phyloP scores from a whole-genome alignment of 805 yeast species.

The Cyberlindnera xishuangbannaensis region DNA sequence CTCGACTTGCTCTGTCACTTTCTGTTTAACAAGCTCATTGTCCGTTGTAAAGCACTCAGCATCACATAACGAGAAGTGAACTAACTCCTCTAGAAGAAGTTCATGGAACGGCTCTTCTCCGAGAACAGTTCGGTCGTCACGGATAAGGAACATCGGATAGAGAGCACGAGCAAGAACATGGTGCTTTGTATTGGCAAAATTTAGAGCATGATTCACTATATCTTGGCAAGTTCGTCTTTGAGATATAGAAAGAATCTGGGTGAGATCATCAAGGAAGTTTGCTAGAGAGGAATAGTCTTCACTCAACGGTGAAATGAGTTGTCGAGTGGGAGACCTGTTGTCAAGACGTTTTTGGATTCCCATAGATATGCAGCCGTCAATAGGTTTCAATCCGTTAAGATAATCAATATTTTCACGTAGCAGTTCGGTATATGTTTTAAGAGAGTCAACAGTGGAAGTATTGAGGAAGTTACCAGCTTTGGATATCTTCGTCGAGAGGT shows the following conservation, averaged over 20 bases:
- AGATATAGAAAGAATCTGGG: conserved; percentile 29
- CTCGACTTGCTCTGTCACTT: conserved; percentile 30
- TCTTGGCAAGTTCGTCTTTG: conserved; percentile 28
- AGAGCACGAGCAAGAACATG: conserved; percentile 54
- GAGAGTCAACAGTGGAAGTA: conserved; percentile 12
- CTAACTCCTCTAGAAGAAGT: conserved; percentile 37
- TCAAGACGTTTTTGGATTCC: conserved; percentile 43
- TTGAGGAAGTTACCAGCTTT: conserved; percentile 9
- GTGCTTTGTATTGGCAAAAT: conserved; percentile 30
- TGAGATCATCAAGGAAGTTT: conserved; percentile 33
- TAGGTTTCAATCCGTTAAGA: conserved; percentile 18
- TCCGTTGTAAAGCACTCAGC: conserved; percentile 27
- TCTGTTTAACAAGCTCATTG: conserved; percentile 18
- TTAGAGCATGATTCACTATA: conserved; percentile 27
- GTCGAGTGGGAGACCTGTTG: conserved; percentile 42
- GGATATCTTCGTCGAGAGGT: conserved; percentile 14
- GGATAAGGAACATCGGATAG: conserved; percentile 53
- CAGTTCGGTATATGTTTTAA: conserved; percentile 5
- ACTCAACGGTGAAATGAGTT: conserved; percentile 26
- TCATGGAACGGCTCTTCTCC: conserved; percentile 41
- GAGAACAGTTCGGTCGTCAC: conserved; percentile 55
- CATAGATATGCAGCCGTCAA: conserved; percentile 37
- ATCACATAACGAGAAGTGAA: conserved; percentile 36
- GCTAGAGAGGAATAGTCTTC: conserved; percentile 25
- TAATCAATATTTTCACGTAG: conserved; percentile 16